Percentiles rank a stretch among this genome's conserved stretches.
These are phyloP conservation scores for Aspergillus intermedius DNA, from an alignment of 2,329 filamentous ascomycete species.

Conservation along the genomic window DNA sequence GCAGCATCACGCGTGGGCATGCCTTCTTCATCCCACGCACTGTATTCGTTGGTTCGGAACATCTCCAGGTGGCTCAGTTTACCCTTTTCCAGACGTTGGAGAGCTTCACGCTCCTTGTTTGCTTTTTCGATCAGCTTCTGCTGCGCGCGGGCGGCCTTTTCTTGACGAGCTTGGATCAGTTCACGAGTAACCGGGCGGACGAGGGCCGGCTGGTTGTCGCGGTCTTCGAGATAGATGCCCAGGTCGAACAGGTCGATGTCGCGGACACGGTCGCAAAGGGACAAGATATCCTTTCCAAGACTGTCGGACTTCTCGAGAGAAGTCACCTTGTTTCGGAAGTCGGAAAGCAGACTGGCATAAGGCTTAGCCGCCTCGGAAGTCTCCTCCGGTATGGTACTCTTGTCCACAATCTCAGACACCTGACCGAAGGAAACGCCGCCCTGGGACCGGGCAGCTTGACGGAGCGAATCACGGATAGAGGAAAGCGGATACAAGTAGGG, in stretches of 20 bases:
- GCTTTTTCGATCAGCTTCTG: constrained; percentile 45
- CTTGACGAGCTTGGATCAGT: constrained; percentile 49
- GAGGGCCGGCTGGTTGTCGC: constrained; percentile 61
- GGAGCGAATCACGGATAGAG: constrained; percentile 51
- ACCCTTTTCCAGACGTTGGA: constrained; percentile 54
- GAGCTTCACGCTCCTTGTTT: constrained; percentile 40
- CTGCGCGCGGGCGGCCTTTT: constrained; percentile 45
- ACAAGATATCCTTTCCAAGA: constrained; percentile 65
- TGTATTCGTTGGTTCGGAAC: constrained; percentile 53
- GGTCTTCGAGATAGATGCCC: constrained; percentile 82
- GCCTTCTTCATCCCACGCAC: constrained; percentile 76
- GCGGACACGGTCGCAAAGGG: constrained; percentile 71
- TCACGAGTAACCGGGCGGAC: constrained; percentile 61
- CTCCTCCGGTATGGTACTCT: constrained; percentile 17
- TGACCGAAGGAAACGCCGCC: constrained; percentile 34
- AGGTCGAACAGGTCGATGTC: constrained; percentile 75
- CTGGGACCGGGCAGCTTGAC: constrained; percentile 49
- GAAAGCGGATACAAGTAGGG: constrained; percentile 56
- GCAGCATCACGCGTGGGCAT: constrained; percentile 70
- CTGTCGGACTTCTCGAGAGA: constrained; percentile 41
- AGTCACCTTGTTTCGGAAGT: constrained; percentile 35
- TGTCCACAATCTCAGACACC: constrained; percentile 34
- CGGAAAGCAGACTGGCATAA: constrained; percentile 44
- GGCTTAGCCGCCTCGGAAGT: constrained; percentile 28
- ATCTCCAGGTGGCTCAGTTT: constrained; percentile 47